Base-by-base conservation (phyloP, 805 yeast genomes). In the Candida verbasci region DNA sequence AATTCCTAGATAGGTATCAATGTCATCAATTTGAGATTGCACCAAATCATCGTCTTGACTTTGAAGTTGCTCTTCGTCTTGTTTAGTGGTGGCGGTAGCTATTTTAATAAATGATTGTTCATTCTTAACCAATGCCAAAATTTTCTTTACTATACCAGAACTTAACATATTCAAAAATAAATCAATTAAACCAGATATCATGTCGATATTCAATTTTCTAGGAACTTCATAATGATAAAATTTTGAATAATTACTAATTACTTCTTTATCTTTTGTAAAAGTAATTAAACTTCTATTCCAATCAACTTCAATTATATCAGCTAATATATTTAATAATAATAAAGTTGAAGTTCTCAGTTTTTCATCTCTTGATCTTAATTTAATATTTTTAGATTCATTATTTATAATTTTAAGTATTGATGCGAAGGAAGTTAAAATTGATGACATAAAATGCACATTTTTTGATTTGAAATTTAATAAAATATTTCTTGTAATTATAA, bases 201-300 rank as follows among this genome's bases (percentile, higher is more conserved):
- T 31, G 4, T 40, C 42, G 3, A 53, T 18, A 20, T 44, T 39
- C 18, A 63, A 49, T 8, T 53, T 50, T 5, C 42, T 42, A 2
- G 71, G 71, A 17, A 48, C 48, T 10, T 54, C 56, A 33, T 46
- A 56, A 23, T 60, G 48, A 42, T 58, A 55, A 37, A 50, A 56
- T 26, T 52, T 47, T 11, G 65, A 50, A 41, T 48, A 54, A 42
- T 49, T 48, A 17, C 46, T 38, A 9, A 48, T 25, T 4, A 35
- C 31, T 11, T 45, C 45, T 25, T 41, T 40, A 23, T 41, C 43
- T 25, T 43, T 35, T 25, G 30, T 34, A 31, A 42, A 39, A 7
- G 37, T 33, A 7, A 39, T 17, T 15, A 42, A 31, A 6, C 46
- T 47, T 18, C 55, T 37, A 23, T 50, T 48, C 72, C 70, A 66